These are phyloP conservation scores for Aspergillus novofumigatus DNA, from an alignment of 2,329 filamentous ascomycete genomes.

Conservation along the genomic window DNA sequence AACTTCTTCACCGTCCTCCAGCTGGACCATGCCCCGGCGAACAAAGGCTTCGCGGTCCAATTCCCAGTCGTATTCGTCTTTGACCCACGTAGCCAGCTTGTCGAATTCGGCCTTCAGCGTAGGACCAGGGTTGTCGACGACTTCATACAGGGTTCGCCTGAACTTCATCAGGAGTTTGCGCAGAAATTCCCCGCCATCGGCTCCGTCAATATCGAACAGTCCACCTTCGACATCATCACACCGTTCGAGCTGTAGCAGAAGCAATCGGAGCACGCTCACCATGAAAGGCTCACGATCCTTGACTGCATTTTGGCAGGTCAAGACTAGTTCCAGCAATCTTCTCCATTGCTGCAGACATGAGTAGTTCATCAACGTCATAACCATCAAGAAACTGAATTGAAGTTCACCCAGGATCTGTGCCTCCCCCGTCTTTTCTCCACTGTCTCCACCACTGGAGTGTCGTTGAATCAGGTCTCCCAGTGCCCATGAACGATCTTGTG, in stretches of 20 bases:
- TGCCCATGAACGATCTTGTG: slow-evolving; percentile 60
- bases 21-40: slow-evolving; percentile 53
- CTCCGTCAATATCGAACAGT: slow-evolving; percentile 54
- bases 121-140: slow-evolving; percentile 33
- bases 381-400: slow-evolving; percentile 61
- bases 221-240: slow-evolving; percentile 58
- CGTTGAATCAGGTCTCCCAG: slow-evolving; percentile 50
- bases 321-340: slow-evolving; percentile 51
- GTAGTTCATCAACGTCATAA: slow-evolving; percentile 61
- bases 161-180: slow-evolving; percentile 51
- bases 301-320: slow-evolving; percentile 55
- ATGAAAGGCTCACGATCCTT: slow-evolving; percentile 48
- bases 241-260: slow-evolving; percentile 53
- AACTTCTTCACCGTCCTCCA: slow-evolving; percentile 61
- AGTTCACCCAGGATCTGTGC: slow-evolving; percentile 53
- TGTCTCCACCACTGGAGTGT: slow-evolving; percentile 29
- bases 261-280: slow-evolving; percentile 45
- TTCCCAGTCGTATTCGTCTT: slow-evolving; percentile 55
- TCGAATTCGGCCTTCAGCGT: slow-evolving; percentile 51
- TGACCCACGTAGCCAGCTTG: slow-evolving; percentile 52
- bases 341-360: slow-evolving; percentile 66
- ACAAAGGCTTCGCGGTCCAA: slow-evolving; percentile 50
- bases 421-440: slow-evolving; percentile 25
- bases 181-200: slow-evolving; percentile 52
- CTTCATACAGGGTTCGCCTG: slow-evolving; percentile 47